These are phyloP conservation scores for Zygosaccharomyces lentus DNA, from an alignment of 805 yeast species.

Conservation along the genomic window DNA sequence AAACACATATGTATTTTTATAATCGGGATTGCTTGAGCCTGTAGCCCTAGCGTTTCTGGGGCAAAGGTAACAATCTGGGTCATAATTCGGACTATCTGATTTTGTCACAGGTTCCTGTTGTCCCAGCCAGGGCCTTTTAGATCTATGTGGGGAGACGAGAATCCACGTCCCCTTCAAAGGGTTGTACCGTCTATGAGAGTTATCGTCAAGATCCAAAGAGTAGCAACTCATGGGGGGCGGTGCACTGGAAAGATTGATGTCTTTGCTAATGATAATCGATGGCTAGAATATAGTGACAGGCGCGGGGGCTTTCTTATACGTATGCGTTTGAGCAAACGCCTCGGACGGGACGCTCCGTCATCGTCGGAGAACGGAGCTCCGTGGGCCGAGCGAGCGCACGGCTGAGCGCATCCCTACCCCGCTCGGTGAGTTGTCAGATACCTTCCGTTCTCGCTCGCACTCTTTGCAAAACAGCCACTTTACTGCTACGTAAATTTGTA, in stretches of 20 bases:
- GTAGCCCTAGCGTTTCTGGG: constrained; percentile 66
- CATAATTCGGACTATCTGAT: constrained; percentile 49
- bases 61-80: constrained; percentile 64
- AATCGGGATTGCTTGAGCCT: constrained; percentile 55
- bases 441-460: too few species aligned
- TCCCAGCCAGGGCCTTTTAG: constrained; percentile 80
- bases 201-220: constrained; percentile 48
- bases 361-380: constrained; percentile 1
- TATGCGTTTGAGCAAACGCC: not conserved
- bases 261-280: not conserved
- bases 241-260: too few species aligned
- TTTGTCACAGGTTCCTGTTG: constrained; percentile 51
- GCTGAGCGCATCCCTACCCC: not conserved
- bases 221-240: not conserved
- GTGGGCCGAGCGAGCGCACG: not conserved
- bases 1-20: constrained; percentile 54
- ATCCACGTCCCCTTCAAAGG: constrained; percentile 68
- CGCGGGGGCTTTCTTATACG: not conserved
- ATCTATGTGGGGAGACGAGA: constrained; percentile 70
- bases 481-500: constrained; percentile 21
- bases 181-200: constrained; percentile 65
- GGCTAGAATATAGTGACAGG: too few species aligned
- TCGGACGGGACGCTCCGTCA: constrained; percentile 1
- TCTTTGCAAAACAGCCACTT: too few species aligned
- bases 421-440: too few species aligned